Evolutionary conservation across 441 rosid genomes (phyloP), one percentile per base, ranked within the genome.

Genomic region (Erodium moschatum): DNA sequence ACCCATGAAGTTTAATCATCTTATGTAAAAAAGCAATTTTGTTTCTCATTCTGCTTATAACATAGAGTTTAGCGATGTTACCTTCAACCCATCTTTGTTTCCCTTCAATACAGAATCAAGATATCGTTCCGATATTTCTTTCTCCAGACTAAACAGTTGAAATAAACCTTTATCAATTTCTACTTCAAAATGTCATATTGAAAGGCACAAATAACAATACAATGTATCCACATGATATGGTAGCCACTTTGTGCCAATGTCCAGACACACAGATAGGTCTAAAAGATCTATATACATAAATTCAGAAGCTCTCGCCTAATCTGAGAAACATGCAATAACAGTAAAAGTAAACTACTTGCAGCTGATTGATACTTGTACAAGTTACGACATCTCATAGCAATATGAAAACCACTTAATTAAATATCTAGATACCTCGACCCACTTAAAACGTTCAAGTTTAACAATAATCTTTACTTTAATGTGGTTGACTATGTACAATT

Each of bases 51-150:
- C 15, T 48, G 38, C 11, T 16, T 9, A n/a, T n/a, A 44, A n/a
- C 50, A 67, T 48, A 12, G 2, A 66, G 60, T 46, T 63, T 9
- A 13, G 18, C 2, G 63, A 67, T 5, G 69, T 79, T 78, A 91
- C 98, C 96, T 91, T 93, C 74, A 93, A 79, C 66, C 96, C 98
- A 81, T 91, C 98, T 82, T 80, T 89, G 76, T 91, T 93, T 77
- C 97, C 96, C 86, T 89, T 93, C 35, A 89, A 85, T 77, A 93
- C 96, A 20, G 77, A 86, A 11, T 93, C 92, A 27, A 91, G 93
- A 77, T 91, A 93, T 70, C 92, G 85, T 80, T 91, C 98, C 66
- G 76, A 84, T 76, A 94, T 88, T 83, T 94, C 98, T 75, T 87
- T 94, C 85, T 91, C 98, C 70, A 89, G 85, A 75, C 98, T 89